Conservation (phyloP, 164 flowering plant genomes). For the Vitis cinerea region DNA sequence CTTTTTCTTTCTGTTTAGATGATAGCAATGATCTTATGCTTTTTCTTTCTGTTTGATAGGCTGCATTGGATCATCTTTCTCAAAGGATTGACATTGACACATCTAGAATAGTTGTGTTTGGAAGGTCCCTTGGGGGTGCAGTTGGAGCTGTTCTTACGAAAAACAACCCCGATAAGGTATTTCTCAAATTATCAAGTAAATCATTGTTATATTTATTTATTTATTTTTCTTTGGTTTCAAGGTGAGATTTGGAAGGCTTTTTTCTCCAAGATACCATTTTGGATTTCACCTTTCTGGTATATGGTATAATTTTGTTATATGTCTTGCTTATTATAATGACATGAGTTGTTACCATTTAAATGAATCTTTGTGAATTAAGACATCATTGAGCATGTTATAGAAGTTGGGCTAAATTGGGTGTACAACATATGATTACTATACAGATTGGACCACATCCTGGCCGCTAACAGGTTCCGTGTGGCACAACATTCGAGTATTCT, state of each 20-base stretch:
- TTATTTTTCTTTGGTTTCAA: not conserved
- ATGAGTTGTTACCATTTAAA: not conserved
- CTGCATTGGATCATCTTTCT: constrained; percentile 90
- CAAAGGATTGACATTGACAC: constrained; percentile 93
- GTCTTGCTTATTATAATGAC: not conserved
- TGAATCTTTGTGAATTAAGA: not conserved
- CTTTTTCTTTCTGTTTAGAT: constrained; percentile 1
- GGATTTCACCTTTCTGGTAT: not conserved
- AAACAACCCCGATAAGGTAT: constrained; percentile 95
- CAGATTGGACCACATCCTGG: not conserved
- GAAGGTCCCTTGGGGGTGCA: constrained; percentile 99
- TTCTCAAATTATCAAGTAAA: not conserved
- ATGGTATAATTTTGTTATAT: not conserved
- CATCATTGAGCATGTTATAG: not conserved
- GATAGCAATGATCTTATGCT: not conserved
- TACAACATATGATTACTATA: not conserved
- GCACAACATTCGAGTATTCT: not conserved
- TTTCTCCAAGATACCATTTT: not conserved
- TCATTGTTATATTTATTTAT: too few species aligned
- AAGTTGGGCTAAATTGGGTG: not conserved
- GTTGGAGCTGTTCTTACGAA: constrained; percentile 85
- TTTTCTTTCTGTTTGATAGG: constrained; percentile 39
- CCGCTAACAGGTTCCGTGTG: not conserved
- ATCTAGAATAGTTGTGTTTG: constrained; percentile 86
- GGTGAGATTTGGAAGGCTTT: not conserved